Evolutionary conservation across 1,139 yeast genomes (phyloP).

Genomic region (Magnusiomyces fungicola): DNA sequence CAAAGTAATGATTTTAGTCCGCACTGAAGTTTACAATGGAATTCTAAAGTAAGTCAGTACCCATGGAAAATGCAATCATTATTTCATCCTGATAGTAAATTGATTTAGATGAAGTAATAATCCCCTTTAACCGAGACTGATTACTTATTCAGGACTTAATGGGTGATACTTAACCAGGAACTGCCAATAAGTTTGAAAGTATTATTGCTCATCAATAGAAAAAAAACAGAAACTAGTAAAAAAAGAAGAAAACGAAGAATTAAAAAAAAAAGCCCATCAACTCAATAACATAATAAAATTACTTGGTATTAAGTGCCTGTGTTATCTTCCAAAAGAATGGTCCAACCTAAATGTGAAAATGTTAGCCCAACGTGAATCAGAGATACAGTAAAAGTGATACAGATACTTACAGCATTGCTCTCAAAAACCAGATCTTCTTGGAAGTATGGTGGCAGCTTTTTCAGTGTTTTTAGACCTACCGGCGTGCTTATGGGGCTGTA

Average conservation of each 20-base stretch:
- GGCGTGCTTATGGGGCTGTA: too few species aligned
- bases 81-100: too few species aligned
- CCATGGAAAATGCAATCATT: too few species aligned
- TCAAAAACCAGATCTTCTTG: slow-evolving; percentile 10
- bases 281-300: too few species aligned
- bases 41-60: too few species aligned
- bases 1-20: too few species aligned
- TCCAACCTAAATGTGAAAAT: slow-evolving; percentile 7
- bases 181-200: too few species aligned
- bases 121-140: too few species aligned
- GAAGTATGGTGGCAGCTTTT: slow-evolving; percentile 12
- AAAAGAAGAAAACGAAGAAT: neutral
- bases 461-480: slow-evolving; percentile 1
- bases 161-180: too few species aligned
- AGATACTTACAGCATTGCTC: slow-evolving; percentile 10
- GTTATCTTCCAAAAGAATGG: slow-evolving; percentile 13
- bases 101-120: too few species aligned
- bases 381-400: neutral
- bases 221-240: neutral
- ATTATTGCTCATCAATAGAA: neutral
- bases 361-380: neutral
- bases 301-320: slow-evolving; percentile 1
- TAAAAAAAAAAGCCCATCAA: neutral
- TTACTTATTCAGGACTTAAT: too few species aligned
- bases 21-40: too few species aligned